Evolutionary conservation across 352 stramenopile species (phyloP), one percentile per base, ranked within the genome.

Genomic region (Aphanomyces cochlioides): DNA sequence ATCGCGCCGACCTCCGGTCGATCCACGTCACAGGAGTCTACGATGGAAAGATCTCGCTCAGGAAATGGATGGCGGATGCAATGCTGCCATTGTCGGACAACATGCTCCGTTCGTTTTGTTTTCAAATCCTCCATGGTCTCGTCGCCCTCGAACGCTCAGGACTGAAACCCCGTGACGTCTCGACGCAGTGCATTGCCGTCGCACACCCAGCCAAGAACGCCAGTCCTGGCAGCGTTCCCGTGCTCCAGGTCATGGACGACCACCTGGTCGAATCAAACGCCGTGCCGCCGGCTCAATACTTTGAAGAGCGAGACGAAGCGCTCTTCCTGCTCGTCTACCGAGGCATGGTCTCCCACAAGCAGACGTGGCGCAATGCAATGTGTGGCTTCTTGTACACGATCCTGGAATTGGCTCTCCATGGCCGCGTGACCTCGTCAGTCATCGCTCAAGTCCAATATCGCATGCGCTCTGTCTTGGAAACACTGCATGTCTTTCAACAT

Each of bases 61-160:
- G 15, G 7, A 36, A 19, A 28, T 58, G 50, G 50, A 19, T 58
- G 15, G 7, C 17, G 7, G 21, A 21, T 34, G 34, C 34, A 3
- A 38, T 10, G 38, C 8, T 17, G 28, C 36, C 57, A 6, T 38
- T 66, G 38, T 13, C 5, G 8, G 10, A 28, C 34, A 37, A 45
- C 28, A 76, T 73, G 17, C 69, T 91, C 47, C 79, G 77, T 2
- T 87, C 80, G 5, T 84, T 90, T 57, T 63, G 87, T 38, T 74
- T 77, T 8, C 83, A 94, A 73, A 74, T 90, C 68, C 66, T 92
- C 56, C 59, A 90, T 15, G 83, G 79, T 0, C 71, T 89, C 47
- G 63, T 77, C 15, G 80, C 82, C 36, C 68, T 93, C n/a, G 84
- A 92, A 67, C 57, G 65, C 5, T 76, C 74, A 0, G 75, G 78